A percentile compares a stretch with the other conserved stretches of the same genome.
phyloP scores from a whole-genome alignment of 768 basidiomycete genomes.

The Boletus sp. region DNA sequence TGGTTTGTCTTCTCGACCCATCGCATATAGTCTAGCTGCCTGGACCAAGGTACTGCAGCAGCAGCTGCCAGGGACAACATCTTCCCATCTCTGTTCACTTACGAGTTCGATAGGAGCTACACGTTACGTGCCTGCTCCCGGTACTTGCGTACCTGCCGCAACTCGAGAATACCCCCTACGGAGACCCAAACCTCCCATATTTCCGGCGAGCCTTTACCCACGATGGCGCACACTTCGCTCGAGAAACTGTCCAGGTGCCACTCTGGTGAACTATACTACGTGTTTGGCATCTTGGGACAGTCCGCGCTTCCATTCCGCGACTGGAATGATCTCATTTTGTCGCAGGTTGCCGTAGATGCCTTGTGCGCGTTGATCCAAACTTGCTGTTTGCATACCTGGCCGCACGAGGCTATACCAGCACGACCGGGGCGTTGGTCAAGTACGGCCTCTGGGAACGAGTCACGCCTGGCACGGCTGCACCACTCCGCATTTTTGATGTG shows the following conservation, averaged over 20 bases:
- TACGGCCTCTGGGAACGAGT: not conserved
- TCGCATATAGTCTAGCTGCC: slow-evolving; percentile 3
- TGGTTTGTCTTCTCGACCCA: not conserved
- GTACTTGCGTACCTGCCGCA: slow-evolving; percentile 42
- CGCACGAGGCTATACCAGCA: slow-evolving; percentile 39
- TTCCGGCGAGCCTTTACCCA: slow-evolving; percentile 33
- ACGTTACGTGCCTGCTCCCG: slow-evolving; percentile 43
- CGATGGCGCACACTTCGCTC: not conserved
- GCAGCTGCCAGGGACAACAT: slow-evolving; percentile 40
- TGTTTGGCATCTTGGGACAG: slow-evolving; percentile 38
- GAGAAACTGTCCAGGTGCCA: slow-evolving; percentile 18
- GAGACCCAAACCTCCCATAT: slow-evolving; percentile 45
- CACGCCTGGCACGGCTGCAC: too few species aligned
- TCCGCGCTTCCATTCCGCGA: slow-evolving; percentile 42
- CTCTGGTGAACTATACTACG: slow-evolving; percentile 32
- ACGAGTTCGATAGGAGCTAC: slow-evolving; percentile 47
- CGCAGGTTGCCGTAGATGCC: slow-evolving; percentile 41
- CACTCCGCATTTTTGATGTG: not conserved
- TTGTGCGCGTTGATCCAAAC: slow-evolving; percentile 52
- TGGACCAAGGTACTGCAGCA: slow-evolving; percentile 48
- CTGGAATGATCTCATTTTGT: slow-evolving; percentile 41
- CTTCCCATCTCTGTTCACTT: slow-evolving; percentile 42
- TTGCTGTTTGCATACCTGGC: slow-evolving; percentile 39
- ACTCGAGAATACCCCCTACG: slow-evolving; percentile 41
- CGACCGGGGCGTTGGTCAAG: not conserved